Percentiles rank a stretch among this genome's conserved stretches.
Evolutionary conservation across 2,329 filamentous ascomycete genomes (phyloP).

Genomic region (Aureobasidium sp.): DNA sequence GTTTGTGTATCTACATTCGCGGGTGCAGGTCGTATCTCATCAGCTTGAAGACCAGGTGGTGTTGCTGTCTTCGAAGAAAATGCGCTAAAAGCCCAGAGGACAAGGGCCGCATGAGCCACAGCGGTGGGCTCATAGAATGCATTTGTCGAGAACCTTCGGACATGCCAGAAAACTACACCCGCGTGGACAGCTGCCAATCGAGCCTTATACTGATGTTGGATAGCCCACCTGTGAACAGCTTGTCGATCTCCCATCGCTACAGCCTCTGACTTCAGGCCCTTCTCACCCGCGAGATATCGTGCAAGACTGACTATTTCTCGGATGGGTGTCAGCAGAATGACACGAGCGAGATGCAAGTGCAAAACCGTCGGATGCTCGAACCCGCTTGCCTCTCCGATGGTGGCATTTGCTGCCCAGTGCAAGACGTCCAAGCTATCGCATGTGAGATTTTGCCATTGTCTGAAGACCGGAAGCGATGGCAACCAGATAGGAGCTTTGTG

Average conservation of each 20-base stretch:
- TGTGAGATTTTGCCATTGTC: constrained; percentile 40
- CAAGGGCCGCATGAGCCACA: constrained; percentile 57
- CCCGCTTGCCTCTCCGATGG: constrained; percentile 40
- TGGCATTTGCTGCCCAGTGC: constrained; percentile 50
- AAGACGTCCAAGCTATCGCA: constrained; percentile 47
- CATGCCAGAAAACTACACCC: constrained; percentile 45
- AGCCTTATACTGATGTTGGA: constrained; percentile 46
- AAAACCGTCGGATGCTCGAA: constrained; percentile 47
- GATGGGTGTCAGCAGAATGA: constrained; percentile 44
- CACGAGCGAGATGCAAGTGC: constrained; percentile 47
- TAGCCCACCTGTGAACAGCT: constrained; percentile 40
- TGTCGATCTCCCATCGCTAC: constrained; percentile 15
- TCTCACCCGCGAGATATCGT: background rate
- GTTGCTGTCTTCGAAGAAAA: constrained; percentile 12
- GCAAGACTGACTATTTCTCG: constrained; percentile 38
- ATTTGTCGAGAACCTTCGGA: constrained; percentile 41
- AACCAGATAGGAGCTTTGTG: background rate
- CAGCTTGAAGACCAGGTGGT: no score
- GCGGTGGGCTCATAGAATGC: constrained; percentile 56
- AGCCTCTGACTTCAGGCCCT: background rate
- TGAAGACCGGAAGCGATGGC: constrained; percentile 38
- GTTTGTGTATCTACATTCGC: no score
- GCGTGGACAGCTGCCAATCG: constrained; percentile 47
- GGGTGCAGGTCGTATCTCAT: background rate
- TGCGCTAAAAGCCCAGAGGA: constrained; percentile 53